phyloP scores from a whole-genome alignment of 139 green algal genomes.

The Picochlorum sp. region DNA sequence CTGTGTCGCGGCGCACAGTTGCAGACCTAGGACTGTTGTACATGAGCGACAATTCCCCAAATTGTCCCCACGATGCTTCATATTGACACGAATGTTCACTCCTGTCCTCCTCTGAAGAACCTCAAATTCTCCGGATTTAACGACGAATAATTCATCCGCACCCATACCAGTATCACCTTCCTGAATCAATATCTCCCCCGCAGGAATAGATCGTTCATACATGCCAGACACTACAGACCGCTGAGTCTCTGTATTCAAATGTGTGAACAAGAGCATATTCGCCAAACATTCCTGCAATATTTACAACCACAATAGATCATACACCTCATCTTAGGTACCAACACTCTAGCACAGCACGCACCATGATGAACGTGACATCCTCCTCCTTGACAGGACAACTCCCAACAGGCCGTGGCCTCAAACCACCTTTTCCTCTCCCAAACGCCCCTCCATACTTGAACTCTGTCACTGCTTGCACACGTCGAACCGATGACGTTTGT shows the following conservation, averaged over 20 bases:
- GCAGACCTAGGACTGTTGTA: slow-evolving; percentile 73
- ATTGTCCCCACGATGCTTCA: slow-evolving; percentile 78
- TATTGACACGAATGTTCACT: slow-evolving; percentile 82
- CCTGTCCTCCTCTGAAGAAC: slow-evolving; percentile 75
- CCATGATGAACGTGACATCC: not conserved
- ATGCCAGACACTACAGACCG: slow-evolving; percentile 43
- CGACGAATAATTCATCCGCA: slow-evolving; percentile 84
- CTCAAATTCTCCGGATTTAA: slow-evolving; percentile 89
- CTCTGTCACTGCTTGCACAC: too few species aligned
- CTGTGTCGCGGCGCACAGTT: slow-evolving; percentile 80
- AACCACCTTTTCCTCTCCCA: not conserved
- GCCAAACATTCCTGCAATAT: slow-evolving; percentile 50
- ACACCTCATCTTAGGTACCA: not conserved
- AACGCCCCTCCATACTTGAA: too few species aligned
- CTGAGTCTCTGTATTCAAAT: slow-evolving; percentile 56
- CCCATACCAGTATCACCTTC: slow-evolving; percentile 75
- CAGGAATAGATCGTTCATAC: slow-evolving; percentile 41
- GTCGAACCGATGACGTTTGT: too few species aligned
- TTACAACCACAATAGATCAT: not conserved
- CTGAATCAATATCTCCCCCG: slow-evolving; percentile 85
- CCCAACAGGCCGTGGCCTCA: not conserved
- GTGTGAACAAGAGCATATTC: slow-evolving; percentile 78
- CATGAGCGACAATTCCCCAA: slow-evolving; percentile 89
- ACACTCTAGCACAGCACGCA: not conserved
- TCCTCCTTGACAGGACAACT: not conserved